These are phyloP conservation scores for Curvularia hawaiiensis DNA, from an alignment of 2,329 filamentous ascomycete species.

Conservation along the genomic window DNA sequence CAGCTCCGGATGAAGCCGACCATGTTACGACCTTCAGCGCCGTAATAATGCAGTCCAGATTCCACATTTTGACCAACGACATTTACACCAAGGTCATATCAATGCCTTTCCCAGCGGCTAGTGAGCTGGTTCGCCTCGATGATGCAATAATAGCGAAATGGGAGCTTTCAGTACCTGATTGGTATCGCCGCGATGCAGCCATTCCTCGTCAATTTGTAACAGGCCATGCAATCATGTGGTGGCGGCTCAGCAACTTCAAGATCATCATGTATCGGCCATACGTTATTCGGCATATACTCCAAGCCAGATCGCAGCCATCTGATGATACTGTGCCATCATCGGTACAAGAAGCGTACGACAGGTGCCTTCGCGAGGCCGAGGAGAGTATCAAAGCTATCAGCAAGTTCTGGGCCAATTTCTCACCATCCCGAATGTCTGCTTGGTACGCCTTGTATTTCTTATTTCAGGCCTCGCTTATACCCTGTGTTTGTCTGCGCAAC, in stretches of 20 bases:
- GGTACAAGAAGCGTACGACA: constrained; percentile 28
- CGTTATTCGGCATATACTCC: constrained; percentile 49
- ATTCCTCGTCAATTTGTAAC: constrained; percentile 48
- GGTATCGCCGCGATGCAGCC: constrained; percentile 42
- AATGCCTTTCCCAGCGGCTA: constrained; percentile 49
- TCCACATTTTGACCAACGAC: constrained; percentile 52
- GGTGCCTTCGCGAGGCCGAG: constrained; percentile 52
- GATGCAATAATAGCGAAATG: constrained; percentile 49
- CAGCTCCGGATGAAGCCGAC: constrained; percentile 13
- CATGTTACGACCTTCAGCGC: constrained; percentile 52
- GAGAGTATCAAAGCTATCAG: constrained; percentile 49
- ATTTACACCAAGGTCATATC: constrained; percentile 56
- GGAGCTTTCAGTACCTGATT: constrained; percentile 45
- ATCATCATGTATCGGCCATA: constrained; percentile 57
- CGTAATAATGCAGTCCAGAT: constrained; percentile 52
- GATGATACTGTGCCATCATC: constrained; percentile 28
- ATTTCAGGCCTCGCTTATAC: constrained; percentile 57
- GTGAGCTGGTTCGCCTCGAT: constrained; percentile 51
- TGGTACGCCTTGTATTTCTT: constrained; percentile 56
- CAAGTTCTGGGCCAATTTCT: constrained; percentile 46
- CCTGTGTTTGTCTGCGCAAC: constrained; percentile 55
- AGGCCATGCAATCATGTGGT: constrained; percentile 51
- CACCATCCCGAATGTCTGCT: constrained; percentile 49
- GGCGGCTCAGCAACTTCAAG: constrained; percentile 53
- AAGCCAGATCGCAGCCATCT: constrained; percentile 21